Percentiles rank a stretch among this genome's conserved stretches.
Evolutionary conservation across 352 stramenopile genomes (phyloP).

Genomic region (Phytophthora citricola): DNA sequence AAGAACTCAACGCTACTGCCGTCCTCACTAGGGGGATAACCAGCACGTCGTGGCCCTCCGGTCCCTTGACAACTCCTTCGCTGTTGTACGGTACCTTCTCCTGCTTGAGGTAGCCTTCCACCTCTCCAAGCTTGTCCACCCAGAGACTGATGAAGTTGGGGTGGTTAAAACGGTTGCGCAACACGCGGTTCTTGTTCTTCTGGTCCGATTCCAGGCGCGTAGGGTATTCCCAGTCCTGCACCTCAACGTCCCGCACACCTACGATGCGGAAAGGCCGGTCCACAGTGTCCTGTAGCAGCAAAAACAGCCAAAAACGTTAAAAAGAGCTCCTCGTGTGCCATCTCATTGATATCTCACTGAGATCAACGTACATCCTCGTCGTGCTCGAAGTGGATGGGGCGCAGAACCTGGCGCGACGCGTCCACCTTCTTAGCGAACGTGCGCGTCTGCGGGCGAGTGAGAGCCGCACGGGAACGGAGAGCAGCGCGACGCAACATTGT

Average conservation of each 20-base stretch:
- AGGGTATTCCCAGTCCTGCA: conserved; percentile 80
- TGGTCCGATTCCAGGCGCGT: conserved; percentile 70
- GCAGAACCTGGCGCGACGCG: conserved; percentile 31
- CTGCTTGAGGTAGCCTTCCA: conserved; percentile 70
- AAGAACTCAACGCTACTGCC: conserved; percentile 80
- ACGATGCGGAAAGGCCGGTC: conserved; percentile 79
- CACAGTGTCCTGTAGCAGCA: conserved; percentile 37
- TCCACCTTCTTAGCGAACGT: conserved; percentile 32
- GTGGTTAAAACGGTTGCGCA: conserved; percentile 81
- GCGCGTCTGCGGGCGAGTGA: conserved; percentile 26
- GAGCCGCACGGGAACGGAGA: conserved; percentile 16
- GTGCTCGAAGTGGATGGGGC: conserved; percentile 78
- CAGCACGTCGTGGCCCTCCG: conserved; percentile 72
- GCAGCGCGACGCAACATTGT: conserved; percentile 29
- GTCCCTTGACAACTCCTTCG: conserved; percentile 64
- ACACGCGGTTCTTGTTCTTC: conserved; percentile 60
- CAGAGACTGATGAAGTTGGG: conserved; percentile 89
- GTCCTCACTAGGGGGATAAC: conserved; percentile 72
- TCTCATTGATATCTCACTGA: neutral
- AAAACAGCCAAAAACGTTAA: conserved; percentile 5
- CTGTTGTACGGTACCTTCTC: conserved; percentile 65
- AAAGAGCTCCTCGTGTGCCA: conserved; percentile 5
- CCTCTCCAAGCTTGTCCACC: conserved; percentile 76
- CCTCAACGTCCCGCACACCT: conserved; percentile 80
- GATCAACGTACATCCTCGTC: conserved; percentile 57